phyloP scores from a whole-genome alignment of 2,329 filamentous ascomycete species.

The Ophiocordyceps sinensis region DNA sequence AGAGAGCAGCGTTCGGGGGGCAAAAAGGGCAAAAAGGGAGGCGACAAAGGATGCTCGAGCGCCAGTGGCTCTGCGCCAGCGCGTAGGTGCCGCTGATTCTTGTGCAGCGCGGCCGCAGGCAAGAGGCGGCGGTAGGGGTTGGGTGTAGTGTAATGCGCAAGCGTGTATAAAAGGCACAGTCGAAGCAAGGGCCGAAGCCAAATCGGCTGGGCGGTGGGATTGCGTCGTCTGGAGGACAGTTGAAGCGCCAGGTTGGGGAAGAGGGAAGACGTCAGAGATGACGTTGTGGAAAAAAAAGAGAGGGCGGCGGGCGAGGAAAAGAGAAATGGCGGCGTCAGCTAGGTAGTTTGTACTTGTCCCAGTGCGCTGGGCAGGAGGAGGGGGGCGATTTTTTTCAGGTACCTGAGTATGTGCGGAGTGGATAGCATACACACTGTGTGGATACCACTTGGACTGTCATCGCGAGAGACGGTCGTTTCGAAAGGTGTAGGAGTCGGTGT shows the following conservation, averaged over 20 bases:
- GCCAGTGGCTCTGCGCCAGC: constrained; percentile 4
- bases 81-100: background rate
- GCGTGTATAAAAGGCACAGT: background rate
- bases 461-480: too few species aligned
- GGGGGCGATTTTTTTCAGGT: too few species aligned
- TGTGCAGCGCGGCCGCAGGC: background rate
- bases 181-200: background rate
- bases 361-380: too few species aligned
- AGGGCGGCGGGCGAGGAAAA: constrained; percentile 6
- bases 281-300: constrained; percentile 23
- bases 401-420: too few species aligned
- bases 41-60: background rate
- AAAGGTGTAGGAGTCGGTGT: too few species aligned
- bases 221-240: constrained; percentile 18
- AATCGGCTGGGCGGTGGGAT: constrained; percentile 6
- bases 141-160: background rate
- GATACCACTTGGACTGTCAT: too few species aligned
- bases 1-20: background rate
- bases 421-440: too few species aligned
- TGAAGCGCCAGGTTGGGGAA: constrained; percentile 18
- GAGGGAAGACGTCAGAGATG: constrained; percentile 33
- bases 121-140: background rate
- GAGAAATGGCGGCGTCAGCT: too few species aligned
- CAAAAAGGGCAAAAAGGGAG: background rate
- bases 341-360: too few species aligned